These are phyloP conservation scores for Aspergillus biplanus DNA, from an alignment of 495 filamentous ascomycete genomes.

Conservation along the genomic window DNA sequence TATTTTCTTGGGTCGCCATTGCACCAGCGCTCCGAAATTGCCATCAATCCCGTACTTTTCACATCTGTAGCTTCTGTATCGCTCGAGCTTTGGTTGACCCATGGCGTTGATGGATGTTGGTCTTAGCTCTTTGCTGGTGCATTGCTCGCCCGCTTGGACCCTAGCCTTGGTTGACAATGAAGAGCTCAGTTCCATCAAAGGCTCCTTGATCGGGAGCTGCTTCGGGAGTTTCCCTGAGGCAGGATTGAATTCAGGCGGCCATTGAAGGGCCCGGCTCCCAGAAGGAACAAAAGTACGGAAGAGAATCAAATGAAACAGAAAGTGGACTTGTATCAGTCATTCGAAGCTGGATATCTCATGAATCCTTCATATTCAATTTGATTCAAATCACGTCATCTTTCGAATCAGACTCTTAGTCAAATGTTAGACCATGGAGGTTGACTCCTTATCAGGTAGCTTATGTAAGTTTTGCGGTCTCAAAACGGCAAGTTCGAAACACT, in stretches of 20 bases:
- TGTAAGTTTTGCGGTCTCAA: neutral
- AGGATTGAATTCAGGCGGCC: no score
- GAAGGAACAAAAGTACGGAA: no score
- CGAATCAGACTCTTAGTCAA: no score
- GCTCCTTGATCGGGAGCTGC: no score
- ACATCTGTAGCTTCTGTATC: neutral
- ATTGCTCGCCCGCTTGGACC: constrained; percentile 22
- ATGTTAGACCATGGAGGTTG: no score
- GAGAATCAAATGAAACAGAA: no score
- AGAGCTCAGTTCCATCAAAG: neutral
- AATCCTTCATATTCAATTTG: neutral
- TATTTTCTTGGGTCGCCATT: neutral
- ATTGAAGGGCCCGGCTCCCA: no score
- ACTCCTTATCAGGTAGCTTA: no score
- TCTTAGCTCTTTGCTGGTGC: constrained; percentile 9
- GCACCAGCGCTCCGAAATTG: no score
- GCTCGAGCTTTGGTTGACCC: neutral
- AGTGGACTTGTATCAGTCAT: no score
- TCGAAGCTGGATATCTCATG: neutral
- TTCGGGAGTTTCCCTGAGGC: no score
- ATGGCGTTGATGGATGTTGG: neutral
- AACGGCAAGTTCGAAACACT: constrained; percentile 3
- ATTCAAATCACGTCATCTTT: neutral
- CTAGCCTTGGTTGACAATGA: neutral
- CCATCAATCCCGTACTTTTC: neutral